Percentiles rank a stretch among this genome's conserved stretches.
Conservation (phyloP, 2,329 filamentous ascomycete genomes). For the Fusarium buharicum region DNA sequence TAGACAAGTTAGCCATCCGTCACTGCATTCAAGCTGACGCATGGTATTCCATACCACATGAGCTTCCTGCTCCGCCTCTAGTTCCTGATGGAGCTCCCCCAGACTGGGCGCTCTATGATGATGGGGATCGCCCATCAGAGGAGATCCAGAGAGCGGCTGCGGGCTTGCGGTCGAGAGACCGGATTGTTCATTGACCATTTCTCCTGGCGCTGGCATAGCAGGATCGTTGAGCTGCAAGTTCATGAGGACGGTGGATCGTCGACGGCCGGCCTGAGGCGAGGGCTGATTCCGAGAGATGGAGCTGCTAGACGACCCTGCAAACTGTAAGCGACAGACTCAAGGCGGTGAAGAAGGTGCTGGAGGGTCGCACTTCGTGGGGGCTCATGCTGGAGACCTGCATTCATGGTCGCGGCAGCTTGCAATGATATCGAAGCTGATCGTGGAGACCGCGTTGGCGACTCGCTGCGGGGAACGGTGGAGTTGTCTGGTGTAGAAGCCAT, state of each 20-base stretch:
- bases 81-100: conserved; percentile 80
- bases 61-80: conserved; percentile 82
- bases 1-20: conserved; percentile 14
- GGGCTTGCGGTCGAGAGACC: conserved; percentile 53
- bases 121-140: conserved; percentile 63
- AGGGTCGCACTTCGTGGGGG: conserved; percentile 63
- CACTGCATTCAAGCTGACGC: conserved; percentile 18
- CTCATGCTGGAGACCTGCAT: conserved; percentile 77
- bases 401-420: conserved; percentile 80
- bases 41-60: conserved; percentile 68
- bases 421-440: conserved; percentile 76
- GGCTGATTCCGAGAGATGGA: conserved; percentile 58
- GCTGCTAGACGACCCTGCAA: conserved; percentile 62
- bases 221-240: conserved; percentile 81
- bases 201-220: conserved; percentile 71
- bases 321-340: conserved; percentile 15
- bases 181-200: conserved; percentile 66
- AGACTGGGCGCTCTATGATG: conserved; percentile 76
- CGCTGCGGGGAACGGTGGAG: conserved; percentile 45
- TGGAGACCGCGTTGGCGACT: conserved; percentile 69
- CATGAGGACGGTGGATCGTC: conserved; percentile 76
- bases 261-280: conserved; percentile 63
- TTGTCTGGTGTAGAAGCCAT: conserved; percentile 49
- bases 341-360: neutral
- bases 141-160: conserved; percentile 60